Conservation (phyloP, 208 protist genomes). For the Leishmania tropica region DNA sequence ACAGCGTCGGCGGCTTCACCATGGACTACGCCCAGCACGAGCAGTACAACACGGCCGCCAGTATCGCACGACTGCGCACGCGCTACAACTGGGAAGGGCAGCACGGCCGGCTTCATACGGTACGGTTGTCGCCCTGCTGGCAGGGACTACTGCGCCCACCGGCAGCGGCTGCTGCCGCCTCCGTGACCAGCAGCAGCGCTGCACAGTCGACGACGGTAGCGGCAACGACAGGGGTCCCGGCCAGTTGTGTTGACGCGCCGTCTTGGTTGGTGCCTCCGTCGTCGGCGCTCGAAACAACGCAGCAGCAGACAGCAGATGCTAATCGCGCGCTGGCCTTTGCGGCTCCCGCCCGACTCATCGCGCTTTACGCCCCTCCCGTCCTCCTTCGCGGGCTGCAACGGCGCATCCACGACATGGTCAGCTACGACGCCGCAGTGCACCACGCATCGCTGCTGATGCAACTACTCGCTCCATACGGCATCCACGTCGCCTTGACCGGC, state of each 20-base stretch:
- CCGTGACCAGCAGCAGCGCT: not conserved
- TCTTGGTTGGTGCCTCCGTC: not conserved
- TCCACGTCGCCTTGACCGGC: slow-evolving; percentile 50
- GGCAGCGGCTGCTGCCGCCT: not conserved
- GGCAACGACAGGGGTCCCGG: not conserved
- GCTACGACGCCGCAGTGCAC: slow-evolving; percentile 56
- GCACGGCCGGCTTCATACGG: not conserved
- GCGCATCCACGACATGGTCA: slow-evolving; percentile 40
- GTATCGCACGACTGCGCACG: slow-evolving; percentile 3
- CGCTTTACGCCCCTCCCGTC: slow-evolving; percentile 40
- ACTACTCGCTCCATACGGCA: slow-evolving; percentile 47
- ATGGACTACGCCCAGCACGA: not conserved
- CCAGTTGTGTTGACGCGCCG: not conserved
- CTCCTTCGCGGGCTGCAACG: slow-evolving; percentile 26
- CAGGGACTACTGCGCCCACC: not conserved
- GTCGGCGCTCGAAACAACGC: not conserved
- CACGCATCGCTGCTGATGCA: slow-evolving; percentile 40
- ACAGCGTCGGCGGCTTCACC: not conserved
- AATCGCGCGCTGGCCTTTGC: not conserved
- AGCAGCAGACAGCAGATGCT: not conserved
- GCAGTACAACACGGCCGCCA: not conserved
- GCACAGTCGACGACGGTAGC: not conserved
- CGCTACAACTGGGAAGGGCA: slow-evolving; percentile 1
- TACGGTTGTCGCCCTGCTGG: not conserved
- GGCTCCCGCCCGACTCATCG: slow-evolving; percentile 24